Base-by-base conservation (phyloP, 768 basidiomycete genomes). In the Lactarius hatsudake region DNA sequence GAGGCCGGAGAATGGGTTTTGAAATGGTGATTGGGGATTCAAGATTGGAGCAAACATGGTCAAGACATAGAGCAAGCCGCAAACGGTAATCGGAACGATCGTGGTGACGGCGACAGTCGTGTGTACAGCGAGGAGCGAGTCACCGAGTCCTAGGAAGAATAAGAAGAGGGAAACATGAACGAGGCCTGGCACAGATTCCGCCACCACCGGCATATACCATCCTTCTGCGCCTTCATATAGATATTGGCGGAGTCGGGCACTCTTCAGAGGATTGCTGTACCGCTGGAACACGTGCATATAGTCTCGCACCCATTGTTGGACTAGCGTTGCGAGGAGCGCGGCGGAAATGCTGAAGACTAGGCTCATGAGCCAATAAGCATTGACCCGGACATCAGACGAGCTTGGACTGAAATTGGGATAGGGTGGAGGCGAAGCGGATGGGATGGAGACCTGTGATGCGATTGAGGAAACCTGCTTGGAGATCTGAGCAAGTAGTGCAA, bases 91-190 rank as follows among this genome's bases (percentile, higher is more conserved):
- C 5, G 69, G 61, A 1, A 64, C 28, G 3, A 65, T 38, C 0
- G 65, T 57, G 3, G 59, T 43, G 3, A 61, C 18, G 1, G 64
- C 68, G 15, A 72, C 63, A 23, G 53, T 59, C 2, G 12, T n/a
- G 59, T 71, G 67, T 43, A 71, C 71, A 12, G 78, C 73, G 63
- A 73, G 73, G 36, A 84, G 74, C 70, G 84, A 82, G 26, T 78
- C 76, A 42, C 82, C 72, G 38, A 86, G 76, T 36, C 82, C 81
- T 34, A 79, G 76, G 72, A 86, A 79, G 73, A 84, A 84, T 10
- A 84, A 75, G 23, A 83, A 77, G 17, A 84, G 75, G 2, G 83
- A 81, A 9, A 81, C 73, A 66, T 84, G 83, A 26, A 85, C 77
- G 12, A 84, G 76, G n/a, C 80, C 74, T 0, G 83, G 83, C 34